A percentile compares a stretch with the other conserved stretches of the same genome.
Evolutionary conservation across 2,329 filamentous ascomycete genomes (phyloP).

Genomic region (Blumeria graminis): DNA sequence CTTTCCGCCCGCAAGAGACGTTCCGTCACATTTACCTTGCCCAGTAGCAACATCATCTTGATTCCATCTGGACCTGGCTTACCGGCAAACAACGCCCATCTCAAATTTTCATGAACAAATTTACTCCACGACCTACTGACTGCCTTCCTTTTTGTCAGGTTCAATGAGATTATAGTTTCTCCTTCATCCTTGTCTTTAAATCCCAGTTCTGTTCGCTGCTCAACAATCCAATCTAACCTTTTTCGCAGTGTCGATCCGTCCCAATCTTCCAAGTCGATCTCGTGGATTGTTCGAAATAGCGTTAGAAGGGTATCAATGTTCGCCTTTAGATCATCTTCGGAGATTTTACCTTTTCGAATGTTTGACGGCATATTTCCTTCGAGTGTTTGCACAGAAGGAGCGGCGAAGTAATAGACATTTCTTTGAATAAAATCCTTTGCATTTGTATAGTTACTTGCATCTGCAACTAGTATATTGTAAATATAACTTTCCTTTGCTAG

Average conservation of each 20-base stretch:
- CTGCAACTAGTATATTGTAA: constrained; percentile 23
- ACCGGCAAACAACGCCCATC: constrained; percentile 29
- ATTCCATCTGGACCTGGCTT: constrained; percentile 27
- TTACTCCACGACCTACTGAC: constrained; percentile 17
- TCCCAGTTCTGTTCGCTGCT: constrained; percentile 2
- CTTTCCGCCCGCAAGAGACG: neutral
- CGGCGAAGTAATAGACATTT: constrained; percentile 32
- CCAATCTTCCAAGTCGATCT: constrained; percentile 4
- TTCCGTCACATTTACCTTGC: neutral
- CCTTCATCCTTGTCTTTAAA: neutral
- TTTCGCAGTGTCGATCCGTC: neutral
- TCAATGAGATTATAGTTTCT: neutral
- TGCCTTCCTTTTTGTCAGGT: neutral
- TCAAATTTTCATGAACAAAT: constrained; percentile 28
- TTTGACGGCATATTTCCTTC: neutral
- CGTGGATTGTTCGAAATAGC: constrained; percentile 5
- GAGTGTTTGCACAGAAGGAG: constrained; percentile 8
- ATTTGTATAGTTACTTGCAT: constrained; percentile 32
- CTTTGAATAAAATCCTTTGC: constrained; percentile 28
- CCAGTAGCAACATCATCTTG: constrained; percentile 21
- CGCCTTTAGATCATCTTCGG: neutral
- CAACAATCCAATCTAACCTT: constrained; percentile 2
- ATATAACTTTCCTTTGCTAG: constrained; percentile 23
- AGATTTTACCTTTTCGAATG: neutral
- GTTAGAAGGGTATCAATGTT: neutral